Conservation (phyloP, 768 basidiomycete species). For the Amanita molliuscula region DNA sequence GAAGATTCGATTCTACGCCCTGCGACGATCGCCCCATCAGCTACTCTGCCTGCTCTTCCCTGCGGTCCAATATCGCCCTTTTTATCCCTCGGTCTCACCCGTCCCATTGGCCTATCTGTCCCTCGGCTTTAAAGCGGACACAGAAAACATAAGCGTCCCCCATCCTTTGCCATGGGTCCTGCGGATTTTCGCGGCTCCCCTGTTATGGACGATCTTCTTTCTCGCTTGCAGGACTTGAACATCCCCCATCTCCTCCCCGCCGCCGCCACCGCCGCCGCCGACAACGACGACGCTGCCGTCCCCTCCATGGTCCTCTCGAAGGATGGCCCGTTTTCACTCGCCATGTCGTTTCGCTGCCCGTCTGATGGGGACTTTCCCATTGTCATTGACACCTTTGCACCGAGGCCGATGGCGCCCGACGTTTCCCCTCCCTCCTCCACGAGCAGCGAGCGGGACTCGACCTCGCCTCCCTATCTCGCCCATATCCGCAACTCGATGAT, state of each 20-base stretch:
- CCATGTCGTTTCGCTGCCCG: constrained; percentile 1
- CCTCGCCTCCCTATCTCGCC: constrained; percentile 11
- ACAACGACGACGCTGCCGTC: too few relatives aligned
- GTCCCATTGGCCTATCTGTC: constrained; percentile 10
- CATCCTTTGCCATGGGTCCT: not conserved
- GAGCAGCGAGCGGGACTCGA: constrained; percentile 18
- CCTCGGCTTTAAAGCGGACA: constrained; percentile 11
- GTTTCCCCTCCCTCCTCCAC: constrained; percentile 25
- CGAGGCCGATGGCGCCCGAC: constrained; percentile 14
- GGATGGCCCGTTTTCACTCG: constrained; percentile 4
- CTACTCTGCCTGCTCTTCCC: constrained; percentile 5
- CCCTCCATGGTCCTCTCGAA: too few relatives aligned
- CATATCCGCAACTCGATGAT: constrained; percentile 11
- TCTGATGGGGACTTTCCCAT: constrained; percentile 7
- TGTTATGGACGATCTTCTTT: constrained; percentile 4
- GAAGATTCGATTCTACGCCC: constrained; percentile 8
- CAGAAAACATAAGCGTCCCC: not conserved
- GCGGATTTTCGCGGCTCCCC: constrained; percentile 3
- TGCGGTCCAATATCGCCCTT: not conserved
- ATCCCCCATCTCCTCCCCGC: constrained; percentile 2
- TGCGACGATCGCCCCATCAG: constrained; percentile 24
- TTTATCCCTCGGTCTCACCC: constrained; percentile 7
- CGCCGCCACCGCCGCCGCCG: too few relatives aligned
- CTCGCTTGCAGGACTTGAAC: constrained; percentile 8
- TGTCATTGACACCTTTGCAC: constrained; percentile 19